Evolutionary conservation across 2,329 filamentous ascomycete genomes (phyloP).

Genomic region (Colletotrichum chlorophyti): DNA sequence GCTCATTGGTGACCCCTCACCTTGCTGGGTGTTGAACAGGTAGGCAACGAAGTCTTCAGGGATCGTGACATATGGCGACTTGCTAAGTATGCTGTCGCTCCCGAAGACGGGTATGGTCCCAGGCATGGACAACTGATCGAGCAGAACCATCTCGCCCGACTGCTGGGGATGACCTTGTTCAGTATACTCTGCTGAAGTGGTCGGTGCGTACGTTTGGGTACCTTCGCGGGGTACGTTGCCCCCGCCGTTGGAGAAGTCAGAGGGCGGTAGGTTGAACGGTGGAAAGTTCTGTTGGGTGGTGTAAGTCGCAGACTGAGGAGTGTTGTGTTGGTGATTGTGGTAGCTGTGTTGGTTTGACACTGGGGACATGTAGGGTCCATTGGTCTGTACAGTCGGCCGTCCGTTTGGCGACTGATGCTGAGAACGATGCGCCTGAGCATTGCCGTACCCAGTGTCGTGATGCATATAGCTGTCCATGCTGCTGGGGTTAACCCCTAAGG

Average conservation of each 20-base stretch:
- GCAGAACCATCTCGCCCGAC: conserved; percentile 62
- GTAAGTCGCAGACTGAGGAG: conserved; percentile 56
- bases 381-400: conserved; percentile 54
- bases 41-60: conserved; percentile 88
- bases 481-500: conserved; percentile 37
- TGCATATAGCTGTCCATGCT: conserved; percentile 52
- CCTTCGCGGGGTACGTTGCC: conserved; percentile 41
- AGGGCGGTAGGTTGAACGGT: conserved; percentile 67
- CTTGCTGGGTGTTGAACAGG: conserved; percentile 75
- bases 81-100: conserved; percentile 76
- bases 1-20: conserved; percentile 59
- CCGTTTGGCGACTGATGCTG: conserved; percentile 50
- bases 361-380: conserved; percentile 59
- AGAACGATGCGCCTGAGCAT: conserved; percentile 37
- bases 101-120: conserved; percentile 88
- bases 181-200: conserved; percentile 50
- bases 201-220: conserved; percentile 44
- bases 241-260: conserved; percentile 54
- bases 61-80: conserved; percentile 84
- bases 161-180: conserved; percentile 51
- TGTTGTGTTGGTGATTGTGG: conserved; percentile 53
- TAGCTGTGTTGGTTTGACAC: conserved; percentile 56
- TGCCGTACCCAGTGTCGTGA: conserved; percentile 45
- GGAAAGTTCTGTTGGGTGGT: conserved; percentile 68
- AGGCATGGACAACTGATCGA: conserved; percentile 68